phyloP scores from a whole-genome alignment of 441 rosid species.

The Croton laevigatus region DNA sequence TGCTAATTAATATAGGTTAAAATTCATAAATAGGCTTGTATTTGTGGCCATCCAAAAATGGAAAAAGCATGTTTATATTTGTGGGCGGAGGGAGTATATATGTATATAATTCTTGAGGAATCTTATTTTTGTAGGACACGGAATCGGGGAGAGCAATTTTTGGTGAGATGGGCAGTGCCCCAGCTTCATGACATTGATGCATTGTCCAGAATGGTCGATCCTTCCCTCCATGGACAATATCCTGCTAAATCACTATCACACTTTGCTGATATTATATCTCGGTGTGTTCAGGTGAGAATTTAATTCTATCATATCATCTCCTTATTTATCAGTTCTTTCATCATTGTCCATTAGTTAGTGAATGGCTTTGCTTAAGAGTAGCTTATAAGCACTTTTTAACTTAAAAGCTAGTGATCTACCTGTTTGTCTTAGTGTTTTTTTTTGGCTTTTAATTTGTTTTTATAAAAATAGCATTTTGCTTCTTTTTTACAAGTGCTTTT shows the following conservation, averaged over 20 bases:
- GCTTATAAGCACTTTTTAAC: too few species aligned
- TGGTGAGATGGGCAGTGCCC: conserved; percentile 97
- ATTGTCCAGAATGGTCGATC: conserved; percentile 92
- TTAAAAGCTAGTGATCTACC: too few species aligned
- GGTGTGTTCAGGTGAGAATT: conserved; percentile 79
- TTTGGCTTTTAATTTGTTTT: too few species aligned
- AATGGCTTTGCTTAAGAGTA: background rate
- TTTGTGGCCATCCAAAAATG: too few species aligned
- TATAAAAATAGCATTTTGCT: too few species aligned
- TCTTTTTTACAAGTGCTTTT: too few species aligned
- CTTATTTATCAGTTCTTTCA: background rate
- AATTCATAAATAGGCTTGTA: too few species aligned
- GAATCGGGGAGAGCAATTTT: conserved; percentile 76
- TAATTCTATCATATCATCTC: background rate
- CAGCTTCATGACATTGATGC: conserved; percentile 96
- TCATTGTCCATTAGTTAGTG: background rate
- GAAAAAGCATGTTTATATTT: too few species aligned
- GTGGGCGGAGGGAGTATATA: background rate
- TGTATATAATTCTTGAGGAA: background rate
- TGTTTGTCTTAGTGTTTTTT: background rate
- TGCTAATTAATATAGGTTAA: too few species aligned
- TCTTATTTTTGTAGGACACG: conserved; percentile 42
- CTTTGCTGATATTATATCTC: conserved; percentile 87
- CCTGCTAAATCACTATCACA: conserved; percentile 86
- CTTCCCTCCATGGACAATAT: conserved; percentile 72